A percentile compares a stretch with the other conserved stretches of the same genome.
These are phyloP conservation scores for Aspergillus sp. DNA, from an alignment of 2,329 filamentous ascomycete species.

Conservation along the genomic window DNA sequence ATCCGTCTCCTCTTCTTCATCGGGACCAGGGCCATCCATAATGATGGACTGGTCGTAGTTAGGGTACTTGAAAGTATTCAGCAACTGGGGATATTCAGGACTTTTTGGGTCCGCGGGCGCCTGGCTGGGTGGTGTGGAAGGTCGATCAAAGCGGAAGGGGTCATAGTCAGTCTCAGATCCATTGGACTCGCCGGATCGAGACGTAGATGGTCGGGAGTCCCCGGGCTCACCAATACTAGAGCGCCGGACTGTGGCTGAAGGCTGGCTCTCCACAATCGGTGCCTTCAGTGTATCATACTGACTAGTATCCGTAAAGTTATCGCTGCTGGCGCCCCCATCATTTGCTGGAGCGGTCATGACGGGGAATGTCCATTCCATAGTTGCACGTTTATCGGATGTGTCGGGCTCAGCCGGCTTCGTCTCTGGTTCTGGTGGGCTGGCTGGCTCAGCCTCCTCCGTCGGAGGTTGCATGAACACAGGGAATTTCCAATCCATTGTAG, in stretches of 20 bases:
- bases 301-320: conserved; percentile 19
- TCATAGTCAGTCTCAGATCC: conserved; percentile 45
- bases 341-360: conserved; percentile 36
- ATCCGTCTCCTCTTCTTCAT: conserved; percentile 57
- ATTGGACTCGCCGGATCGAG: conserved; percentile 35
- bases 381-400: conserved; percentile 40
- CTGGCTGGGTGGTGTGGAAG: conserved; percentile 28
- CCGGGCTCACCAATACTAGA: conserved; percentile 29
- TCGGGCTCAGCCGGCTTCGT: conserved; percentile 23
- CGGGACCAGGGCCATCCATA: conserved; percentile 55
- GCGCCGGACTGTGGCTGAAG: conserved; percentile 17
- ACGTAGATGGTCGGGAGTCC: conserved; percentile 43
- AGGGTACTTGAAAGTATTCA: conserved; percentile 52
- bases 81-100: conserved; percentile 46
- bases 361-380: conserved; percentile 60
- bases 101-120: conserved; percentile 18
- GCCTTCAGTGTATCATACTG: conserved; percentile 39
- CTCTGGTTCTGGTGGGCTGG: conserved; percentile 11
- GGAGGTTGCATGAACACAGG: conserved; percentile 35
- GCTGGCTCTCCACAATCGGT: conserved; percentile 22
- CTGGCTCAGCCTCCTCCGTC: conserved; percentile 16
- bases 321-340: conserved; percentile 5
- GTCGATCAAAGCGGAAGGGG: conserved; percentile 46
- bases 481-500: conserved; percentile 53
- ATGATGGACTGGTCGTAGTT: conserved; percentile 56